Evolutionary conservation across 1,284 basidiomycete genomes (phyloP), one percentile per base, ranked within the genome.

Genomic region (Papiliotrema laurentii): DNA sequence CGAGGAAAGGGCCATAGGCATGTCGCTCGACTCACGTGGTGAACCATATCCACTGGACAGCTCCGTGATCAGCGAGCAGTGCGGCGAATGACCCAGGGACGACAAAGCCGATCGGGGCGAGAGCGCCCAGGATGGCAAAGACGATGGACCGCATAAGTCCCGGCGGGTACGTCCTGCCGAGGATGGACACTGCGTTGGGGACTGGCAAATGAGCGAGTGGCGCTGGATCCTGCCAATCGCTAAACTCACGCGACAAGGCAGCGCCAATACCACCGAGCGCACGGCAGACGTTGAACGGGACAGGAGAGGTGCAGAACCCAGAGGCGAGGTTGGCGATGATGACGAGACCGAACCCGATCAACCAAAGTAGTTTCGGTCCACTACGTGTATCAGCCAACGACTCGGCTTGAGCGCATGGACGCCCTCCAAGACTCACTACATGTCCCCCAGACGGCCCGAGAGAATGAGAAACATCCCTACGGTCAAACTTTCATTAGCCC

Each of bases 401-500:
- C 26, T 49, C 42, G 52, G 30, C 14, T 25, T 18, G 11, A 18
- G 26, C 45, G 36, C 22, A 24, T 26, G 26, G 19, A 41, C 39
- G 22, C 24, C 18, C 14, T 33, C 30, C 11, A 40, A 45, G 24
- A 48, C 62, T 37, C 50, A 62, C 50, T 56, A 59, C 1, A 66
- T 35, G 41, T 66, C 64, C 0, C 64, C 64, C 9, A 60, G 34
- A 28, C 61, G 37, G 2, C 63, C 64, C 2, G 58, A 56, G 11
- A 55, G 36, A 6, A 63, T 50, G 37, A 67, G 54, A 21, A 63
- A 60, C 30, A 64, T 58, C 7, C 64, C 64, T 9, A 66, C 51
- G 9, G 64, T 64, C 21, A 66, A 35, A 13, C 47, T 55, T 50
- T 35, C 16, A 4, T 38, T 21, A 37, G 35, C 35, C 10, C n/a